Percentiles rank a stretch among this genome's conserved stretches.
These are phyloP conservation scores for Oryza officinalis DNA, from an alignment of 176 grass and related monocot species.

Conservation along the genomic window DNA sequence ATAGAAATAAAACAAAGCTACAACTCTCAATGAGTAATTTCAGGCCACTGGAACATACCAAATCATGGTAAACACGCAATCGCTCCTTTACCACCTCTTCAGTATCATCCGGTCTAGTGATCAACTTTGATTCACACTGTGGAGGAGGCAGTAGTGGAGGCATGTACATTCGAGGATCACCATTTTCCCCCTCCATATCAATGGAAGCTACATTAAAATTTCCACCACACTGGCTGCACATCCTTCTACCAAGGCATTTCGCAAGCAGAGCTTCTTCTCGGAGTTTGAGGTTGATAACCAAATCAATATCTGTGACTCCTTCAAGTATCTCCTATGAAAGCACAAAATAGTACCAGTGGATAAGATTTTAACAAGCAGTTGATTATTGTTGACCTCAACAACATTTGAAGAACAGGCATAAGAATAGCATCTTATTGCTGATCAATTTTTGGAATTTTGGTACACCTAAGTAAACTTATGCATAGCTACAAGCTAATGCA, in stretches of 20 bases:
- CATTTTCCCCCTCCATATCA: slow-evolving; percentile 83
- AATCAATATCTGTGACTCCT: slow-evolving; percentile 87
- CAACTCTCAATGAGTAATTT: not conserved
- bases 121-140: slow-evolving; percentile 66
- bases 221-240: slow-evolving; percentile 84
- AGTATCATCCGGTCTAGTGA: slow-evolving; percentile 72
- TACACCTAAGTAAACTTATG: not conserved
- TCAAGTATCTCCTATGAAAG: slow-evolving; percentile 86
- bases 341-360: not conserved
- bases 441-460: not conserved
- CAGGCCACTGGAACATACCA: slow-evolving; percentile 51
- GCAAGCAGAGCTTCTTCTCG: slow-evolving; percentile 77
- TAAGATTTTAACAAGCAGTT: not conserved
- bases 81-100: slow-evolving; percentile 91
- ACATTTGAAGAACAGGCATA: not conserved
- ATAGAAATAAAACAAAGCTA: not conserved
- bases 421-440: not conserved
- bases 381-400: not conserved
- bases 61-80: slow-evolving; percentile 71
- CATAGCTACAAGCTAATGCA: not conserved
- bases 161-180: slow-evolving; percentile 75
- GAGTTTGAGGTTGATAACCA: slow-evolving; percentile 85
- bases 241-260: slow-evolving; percentile 93
- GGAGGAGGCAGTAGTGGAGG: slow-evolving; percentile 80
- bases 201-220: slow-evolving; percentile 92